phyloP scores from a whole-genome alignment of 495 filamentous ascomycete species.

The Durotheca rogersii region DNA sequence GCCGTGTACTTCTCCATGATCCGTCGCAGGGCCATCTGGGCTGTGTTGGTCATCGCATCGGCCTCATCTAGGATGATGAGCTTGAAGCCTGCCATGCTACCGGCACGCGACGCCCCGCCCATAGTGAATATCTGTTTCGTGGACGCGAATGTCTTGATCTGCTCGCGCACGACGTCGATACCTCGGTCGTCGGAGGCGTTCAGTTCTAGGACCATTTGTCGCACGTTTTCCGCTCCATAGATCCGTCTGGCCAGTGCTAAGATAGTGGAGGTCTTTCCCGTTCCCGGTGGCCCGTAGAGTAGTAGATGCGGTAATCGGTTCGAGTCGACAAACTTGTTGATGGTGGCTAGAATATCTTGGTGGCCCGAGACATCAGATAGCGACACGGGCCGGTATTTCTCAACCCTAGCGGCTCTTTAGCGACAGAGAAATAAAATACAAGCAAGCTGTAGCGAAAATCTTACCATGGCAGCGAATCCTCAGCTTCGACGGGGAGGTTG shows the following conservation, averaged over 20 bases:
- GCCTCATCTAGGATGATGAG: constrained; percentile 98
- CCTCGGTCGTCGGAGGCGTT: constrained; percentile 97
- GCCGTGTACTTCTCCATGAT: constrained; percentile 99
- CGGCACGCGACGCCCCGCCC: constrained; percentile 38
- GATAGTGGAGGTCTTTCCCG: constrained; percentile 96
- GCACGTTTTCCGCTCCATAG: constrained; percentile 88
- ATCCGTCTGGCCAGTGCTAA: constrained; percentile 87
- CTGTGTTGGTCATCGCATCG: constrained; percentile 95
- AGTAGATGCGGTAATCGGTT: constrained; percentile 96
- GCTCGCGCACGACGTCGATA: constrained; percentile 97
- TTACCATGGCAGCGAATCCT: constrained; percentile 93
- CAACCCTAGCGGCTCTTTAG: constrained; percentile 66
- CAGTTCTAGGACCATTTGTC: constrained; percentile 96
- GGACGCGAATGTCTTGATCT: constrained; percentile 98
- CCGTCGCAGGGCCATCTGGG: constrained; percentile 92
- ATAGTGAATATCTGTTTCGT: constrained; percentile 60
- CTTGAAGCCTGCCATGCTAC: constrained; percentile 73
- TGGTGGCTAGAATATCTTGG: constrained; percentile 93
- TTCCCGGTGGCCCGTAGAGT: constrained; percentile 95
- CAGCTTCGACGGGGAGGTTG: constrained; percentile 89
- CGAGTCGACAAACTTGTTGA: constrained; percentile 92
- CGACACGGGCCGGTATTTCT: constrained; percentile 91
- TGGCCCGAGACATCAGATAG: constrained; percentile 95
- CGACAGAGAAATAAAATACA: neutral
- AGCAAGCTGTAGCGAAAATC: constrained; percentile 10